Evolutionary conservation across 768 basidiomycete species (phyloP), one percentile per base, ranked within the genome.

Genomic region (Zangia roseola): DNA sequence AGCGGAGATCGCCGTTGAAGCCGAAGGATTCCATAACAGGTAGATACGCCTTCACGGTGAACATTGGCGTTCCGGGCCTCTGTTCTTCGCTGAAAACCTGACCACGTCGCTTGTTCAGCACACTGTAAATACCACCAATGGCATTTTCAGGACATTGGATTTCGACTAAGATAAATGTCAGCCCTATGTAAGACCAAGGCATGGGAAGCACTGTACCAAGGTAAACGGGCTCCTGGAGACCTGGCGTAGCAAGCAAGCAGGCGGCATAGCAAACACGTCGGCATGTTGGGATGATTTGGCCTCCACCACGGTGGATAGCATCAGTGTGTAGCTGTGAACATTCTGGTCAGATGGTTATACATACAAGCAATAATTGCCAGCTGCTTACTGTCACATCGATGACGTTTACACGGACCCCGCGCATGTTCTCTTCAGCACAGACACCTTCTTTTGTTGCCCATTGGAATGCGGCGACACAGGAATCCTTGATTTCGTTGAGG

Each of bases 381-480:
- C 26, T 38, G 72, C 84, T 56, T 72, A 90, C 92, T 55, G 91
- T 94, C 52, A 97, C 94, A 82, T 97, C 94, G 55, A 95, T 77
- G 51, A 98, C 78, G 77, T 99, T 98, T 77, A 93, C 77, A 55
- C 97, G 91, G 63, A 95, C 81, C 76, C 94, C 94, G 76, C 97
- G 93, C 94, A 99, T 95, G 71, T 88, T 92, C 81, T 99, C 97
- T 68, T 98, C 97, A 46, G 86, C 86, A 63, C 88, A 84, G 60
- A 91, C 94, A 80, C 93, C 93, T 73, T 98, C 95, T 80, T 97
- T 98, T 49, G 92, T 91, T 38, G 97, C 97, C 97, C 94, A 98
- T 74, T 98, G 97, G 86, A 98, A 91, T 40, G 93, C 94, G 60
- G 97, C 95, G 69, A 99, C 83, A 70, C 94, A 97, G 58, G 97